Evolutionary conservation across 257 asterid species (phyloP).

Genomic region (Avicennia marina): DNA sequence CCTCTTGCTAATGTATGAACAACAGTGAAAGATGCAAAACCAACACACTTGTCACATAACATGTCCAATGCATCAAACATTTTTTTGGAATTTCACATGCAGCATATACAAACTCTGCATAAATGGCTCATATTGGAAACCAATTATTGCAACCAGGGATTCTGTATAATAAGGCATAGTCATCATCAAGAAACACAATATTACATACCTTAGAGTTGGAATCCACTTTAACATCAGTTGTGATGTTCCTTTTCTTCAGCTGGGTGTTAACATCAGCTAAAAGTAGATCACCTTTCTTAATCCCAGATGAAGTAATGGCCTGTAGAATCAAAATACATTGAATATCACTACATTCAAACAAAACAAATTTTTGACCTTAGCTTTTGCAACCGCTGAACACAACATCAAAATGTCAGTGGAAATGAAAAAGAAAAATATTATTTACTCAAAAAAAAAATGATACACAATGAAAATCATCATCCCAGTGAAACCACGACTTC

Average conservation of each 20-base stretch:
- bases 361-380: neutral
- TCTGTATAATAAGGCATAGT: neutral
- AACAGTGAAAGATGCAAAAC: too few species aligned
- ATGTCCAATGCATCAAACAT: too few species aligned
- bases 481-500: too few species aligned
- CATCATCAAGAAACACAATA: too few species aligned
- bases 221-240: conserved; percentile 44
- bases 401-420: neutral
- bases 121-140: neutral
- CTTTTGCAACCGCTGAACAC: neutral
- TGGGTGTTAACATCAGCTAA: conserved; percentile 42
- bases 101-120: too few species aligned
- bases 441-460: too few species aligned
- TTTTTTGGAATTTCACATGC: too few species aligned
- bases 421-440: too few species aligned
- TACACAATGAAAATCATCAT: too few species aligned
- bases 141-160: neutral
- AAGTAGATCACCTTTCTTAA: conserved; percentile 36
- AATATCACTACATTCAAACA: neutral
- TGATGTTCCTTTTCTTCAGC: conserved; percentile 42
- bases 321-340: conserved; percentile 1
- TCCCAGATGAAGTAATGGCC: conserved; percentile 48
- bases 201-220: conserved; percentile 36
- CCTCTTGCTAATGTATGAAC: too few species aligned
- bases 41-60: too few species aligned